Conservation (phyloP, 352 stramenopile genomes). For the Pythium insidiosum region DNA sequence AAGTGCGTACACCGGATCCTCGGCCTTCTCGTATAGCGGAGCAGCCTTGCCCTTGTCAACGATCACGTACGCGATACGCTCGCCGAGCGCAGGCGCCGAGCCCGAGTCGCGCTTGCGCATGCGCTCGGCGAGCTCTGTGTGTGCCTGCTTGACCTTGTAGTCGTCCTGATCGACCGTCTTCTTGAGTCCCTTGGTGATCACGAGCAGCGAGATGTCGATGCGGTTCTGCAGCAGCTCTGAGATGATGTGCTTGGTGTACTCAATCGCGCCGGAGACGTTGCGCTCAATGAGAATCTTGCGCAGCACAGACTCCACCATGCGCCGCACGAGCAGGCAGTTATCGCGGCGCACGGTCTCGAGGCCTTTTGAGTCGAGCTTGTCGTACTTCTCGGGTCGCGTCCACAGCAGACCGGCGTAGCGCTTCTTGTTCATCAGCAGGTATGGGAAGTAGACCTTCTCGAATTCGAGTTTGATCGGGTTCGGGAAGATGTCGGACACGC, state of each 20-base stretch:
- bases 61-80: slow-evolving; percentile 99
- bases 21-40: slow-evolving; percentile 95
- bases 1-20: slow-evolving; percentile 98
- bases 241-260: slow-evolving; percentile 98
- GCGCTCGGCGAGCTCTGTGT: slow-evolving; percentile 97
- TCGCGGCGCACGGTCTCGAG: slow-evolving; percentile 99
- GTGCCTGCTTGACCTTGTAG: slow-evolving; percentile 98
- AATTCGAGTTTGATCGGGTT: slow-evolving; percentile 98
- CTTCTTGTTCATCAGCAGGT: slow-evolving; percentile 99
- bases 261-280: slow-evolving; percentile 93
- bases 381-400: slow-evolving; percentile 93
- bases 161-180: slow-evolving; percentile 97
- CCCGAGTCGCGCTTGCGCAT: slow-evolving; percentile 98
- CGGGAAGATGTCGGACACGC: slow-evolving; percentile 96
- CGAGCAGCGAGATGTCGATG: slow-evolving; percentile 98
- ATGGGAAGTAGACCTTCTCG: slow-evolving; percentile 99
- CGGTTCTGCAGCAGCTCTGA: slow-evolving; percentile 99
- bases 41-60: slow-evolving; percentile 95
- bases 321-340: slow-evolving; percentile 97
- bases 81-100: slow-evolving; percentile 95
- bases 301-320: slow-evolving; percentile 96
- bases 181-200: slow-evolving; percentile 99
- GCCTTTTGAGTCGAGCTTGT: slow-evolving; percentile 98
- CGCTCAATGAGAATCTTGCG: slow-evolving; percentile 98
- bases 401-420: slow-evolving; percentile 79